Evolutionary conservation across 2,329 filamentous ascomycete species (phyloP).

Genomic region (Fusarium sp.): DNA sequence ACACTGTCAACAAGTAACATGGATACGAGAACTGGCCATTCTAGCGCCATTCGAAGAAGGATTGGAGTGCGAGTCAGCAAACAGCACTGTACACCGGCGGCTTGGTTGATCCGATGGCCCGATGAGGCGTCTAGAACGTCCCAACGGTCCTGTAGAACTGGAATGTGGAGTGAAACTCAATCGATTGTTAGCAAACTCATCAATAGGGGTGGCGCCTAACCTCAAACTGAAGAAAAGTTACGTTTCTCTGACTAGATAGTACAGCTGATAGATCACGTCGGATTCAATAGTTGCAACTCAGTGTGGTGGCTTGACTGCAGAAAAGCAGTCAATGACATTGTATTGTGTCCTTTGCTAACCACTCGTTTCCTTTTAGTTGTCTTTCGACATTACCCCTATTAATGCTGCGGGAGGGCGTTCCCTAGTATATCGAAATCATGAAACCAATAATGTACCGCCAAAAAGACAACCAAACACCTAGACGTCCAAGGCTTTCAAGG

Average conservation of each 20-base stretch:
- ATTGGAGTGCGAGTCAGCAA: neutral
- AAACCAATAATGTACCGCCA: conserved; percentile 30
- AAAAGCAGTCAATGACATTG: conserved; percentile 21
- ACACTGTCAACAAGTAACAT: conserved; percentile 14
- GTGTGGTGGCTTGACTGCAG: conserved; percentile 21
- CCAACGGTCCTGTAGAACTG: conserved; percentile 2
- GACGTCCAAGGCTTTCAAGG: conserved; percentile 43
- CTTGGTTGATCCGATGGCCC: conserved; percentile 30
- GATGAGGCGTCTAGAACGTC: neutral
- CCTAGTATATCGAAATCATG: conserved; percentile 22
- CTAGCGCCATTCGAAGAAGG: neutral
- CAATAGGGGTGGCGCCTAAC: neutral
- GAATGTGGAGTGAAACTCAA: conserved; percentile 34
- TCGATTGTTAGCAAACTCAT: neutral
- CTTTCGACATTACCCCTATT: conserved; percentile 38
- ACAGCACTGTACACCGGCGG: conserved; percentile 12
- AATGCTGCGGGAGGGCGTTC: conserved; percentile 26
- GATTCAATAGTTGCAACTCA: neutral
- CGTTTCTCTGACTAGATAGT: neutral
- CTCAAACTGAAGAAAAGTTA: neutral
- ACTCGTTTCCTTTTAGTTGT: conserved; percentile 1
- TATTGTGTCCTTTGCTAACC: conserved; percentile 23
- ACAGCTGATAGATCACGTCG: neutral
- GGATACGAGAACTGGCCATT: conserved; percentile 33
- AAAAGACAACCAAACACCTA: conserved; percentile 44